Evolutionary conservation across 2,329 filamentous ascomycete genomes (phyloP), one percentile per base, ranked within the genome.

Genomic region (Hypoxylon sp.): DNA sequence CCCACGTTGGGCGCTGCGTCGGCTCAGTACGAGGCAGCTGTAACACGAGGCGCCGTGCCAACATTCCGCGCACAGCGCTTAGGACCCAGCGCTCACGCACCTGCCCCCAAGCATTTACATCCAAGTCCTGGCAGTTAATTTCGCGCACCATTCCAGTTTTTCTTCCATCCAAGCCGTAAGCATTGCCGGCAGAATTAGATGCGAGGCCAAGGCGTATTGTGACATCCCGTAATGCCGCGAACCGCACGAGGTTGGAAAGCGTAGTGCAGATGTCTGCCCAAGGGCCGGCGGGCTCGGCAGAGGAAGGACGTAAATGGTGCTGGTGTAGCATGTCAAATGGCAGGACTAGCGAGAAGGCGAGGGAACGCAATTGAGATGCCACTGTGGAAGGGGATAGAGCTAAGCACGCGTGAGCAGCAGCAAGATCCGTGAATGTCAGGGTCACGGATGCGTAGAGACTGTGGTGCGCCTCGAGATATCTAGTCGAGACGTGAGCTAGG

Each of bases 1-100:
- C 46, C 55, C 56, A 63, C 8, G 68, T 65, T 21, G 58, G 51
- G 21, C 47, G 59, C 21, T 70, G 63, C 6, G 56, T 67, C 21
- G 69, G 41, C 46, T 66, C 65, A 2, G 25, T 25, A 9, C 30
- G 41, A 1, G 72, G 73, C 30, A 74, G 59, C 48, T 71, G 61
- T 16, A 74, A 32, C 8, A 59, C 62, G 7, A 72, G 61, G 4
- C 62, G 32, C 2, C 65, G 60, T 8, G 69, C 71, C 3, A 73
- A 57, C 30, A 68, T 54, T 11, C 70, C 70, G 19, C 67, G 55
- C 1, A 74, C 52, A 11, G 69, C 63, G 37, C 66, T 62, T 2
- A 73, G 52, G 5, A 55, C 63, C 69, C 71, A 73, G 47, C 65
- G 65, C 63, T 74, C 71, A 52, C 71, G 71, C 6, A 73, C 71